Evolutionary conservation across 1,284 basidiomycete species (phyloP), one percentile per base, ranked within the genome.

Genomic region (Ceratobasidium sp.): DNA sequence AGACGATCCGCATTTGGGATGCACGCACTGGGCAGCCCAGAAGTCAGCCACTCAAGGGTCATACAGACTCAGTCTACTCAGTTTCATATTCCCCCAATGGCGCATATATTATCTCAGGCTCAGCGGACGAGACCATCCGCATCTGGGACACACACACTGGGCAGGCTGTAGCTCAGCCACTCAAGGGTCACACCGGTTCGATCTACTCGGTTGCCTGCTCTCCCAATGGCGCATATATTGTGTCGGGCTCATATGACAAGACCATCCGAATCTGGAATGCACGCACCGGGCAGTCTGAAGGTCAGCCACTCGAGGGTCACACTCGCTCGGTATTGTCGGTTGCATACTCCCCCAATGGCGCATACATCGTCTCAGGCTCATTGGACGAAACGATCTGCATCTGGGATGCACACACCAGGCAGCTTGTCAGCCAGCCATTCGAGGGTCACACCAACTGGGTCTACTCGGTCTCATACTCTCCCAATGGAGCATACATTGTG

Each of bases 401-500:
- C 34, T 66, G 46, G 64, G 64, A 66, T 66, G 48, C 24, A 16
- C 48, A 27, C 5, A 53, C 16, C 3, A 16, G 39, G 14, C 48
- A 49, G 64, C 9, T 9, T 5, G 29, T 66, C 5, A 22, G 22
- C 9, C 14, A 27, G 19, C 27, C 64, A 27, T 48, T 66, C 14
- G 19, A 34, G 16, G 68, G 61, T 14, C 74, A 75, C 49, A 54
- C 64, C 0, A 13, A 39, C 29, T 13, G 34, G 48, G 61, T 75
- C 27, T 1, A 1, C 1, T 72, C 58, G 46, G 48, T 75, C n/a
- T 31, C 66, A 13, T 72, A 34, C 68, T 75, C 68, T 2, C 74
- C 53, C 14, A 48, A 69, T 29, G 58, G 46, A 2, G 39, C 53
- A 4, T 31, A 27, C 39, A 59, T 75, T 22, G 65, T 43, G 31